Evolutionary conservation across 2,329 filamentous ascomycete species (phyloP).

Genomic region (Clarireedia homoeocarpa): DNA sequence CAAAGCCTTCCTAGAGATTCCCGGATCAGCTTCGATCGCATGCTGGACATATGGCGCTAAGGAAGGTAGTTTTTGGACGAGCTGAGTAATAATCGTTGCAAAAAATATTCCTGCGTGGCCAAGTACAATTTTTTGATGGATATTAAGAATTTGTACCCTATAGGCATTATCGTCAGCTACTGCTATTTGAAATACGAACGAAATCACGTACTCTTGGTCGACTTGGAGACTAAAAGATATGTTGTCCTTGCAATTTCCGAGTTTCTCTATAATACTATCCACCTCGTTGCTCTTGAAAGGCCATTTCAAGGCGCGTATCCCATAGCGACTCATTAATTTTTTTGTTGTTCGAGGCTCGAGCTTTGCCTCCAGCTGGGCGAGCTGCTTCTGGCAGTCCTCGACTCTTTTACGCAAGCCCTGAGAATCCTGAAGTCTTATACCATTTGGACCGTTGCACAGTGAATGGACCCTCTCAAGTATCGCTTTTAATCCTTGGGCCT

Average conservation of each 20-base stretch:
- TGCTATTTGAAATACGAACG: slow-evolving; percentile 7
- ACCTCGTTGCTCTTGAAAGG: slow-evolving; percentile 32
- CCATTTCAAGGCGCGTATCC: slow-evolving; percentile 18
- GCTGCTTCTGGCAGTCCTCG: slow-evolving; percentile 16
- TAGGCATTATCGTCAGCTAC: background rate
- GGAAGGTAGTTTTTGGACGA: slow-evolving; percentile 22
- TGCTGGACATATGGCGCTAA: slow-evolving; percentile 25
- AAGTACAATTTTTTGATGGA: too few species aligned
- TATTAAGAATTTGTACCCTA: too few species aligned
- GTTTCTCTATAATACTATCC: slow-evolving; percentile 22
- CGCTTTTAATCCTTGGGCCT: slow-evolving; percentile 23
- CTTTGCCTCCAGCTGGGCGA: slow-evolving; percentile 21
- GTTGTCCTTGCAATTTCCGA: slow-evolving; percentile 24
- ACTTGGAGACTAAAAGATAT: slow-evolving; percentile 29
- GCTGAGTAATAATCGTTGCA: slow-evolving; percentile 26
- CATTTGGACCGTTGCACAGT: slow-evolving; percentile 26
- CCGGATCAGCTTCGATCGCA: slow-evolving; percentile 28
- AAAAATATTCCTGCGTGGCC: slow-evolving; percentile 28
- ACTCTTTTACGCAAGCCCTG: slow-evolving; percentile 20
- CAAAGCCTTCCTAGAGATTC: slow-evolving; percentile 26
- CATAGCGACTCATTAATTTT: slow-evolving; percentile 28
- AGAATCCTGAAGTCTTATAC: slow-evolving; percentile 24
- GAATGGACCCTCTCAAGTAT: slow-evolving; percentile 23
- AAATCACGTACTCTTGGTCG: slow-evolving; percentile 29
- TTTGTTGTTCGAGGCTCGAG: slow-evolving; percentile 20